Evolutionary conservation across 371 early-diverging fungal species (phyloP).

Genomic region (Coemansia sp.): DNA sequence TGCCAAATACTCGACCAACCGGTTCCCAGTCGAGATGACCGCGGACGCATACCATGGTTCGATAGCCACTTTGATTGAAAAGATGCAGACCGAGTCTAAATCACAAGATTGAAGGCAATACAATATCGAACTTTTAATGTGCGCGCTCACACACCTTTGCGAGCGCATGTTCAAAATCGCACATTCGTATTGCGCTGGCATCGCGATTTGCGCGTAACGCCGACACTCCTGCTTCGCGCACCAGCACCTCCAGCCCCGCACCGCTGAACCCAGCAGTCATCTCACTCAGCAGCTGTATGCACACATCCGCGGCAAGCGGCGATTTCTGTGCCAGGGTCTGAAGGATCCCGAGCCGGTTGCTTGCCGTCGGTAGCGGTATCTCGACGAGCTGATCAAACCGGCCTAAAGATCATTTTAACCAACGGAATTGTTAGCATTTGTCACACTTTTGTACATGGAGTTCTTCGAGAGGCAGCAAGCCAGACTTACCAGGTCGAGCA

Average conservation of each 20-base stretch:
- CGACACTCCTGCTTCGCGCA: slow-evolving; percentile 39
- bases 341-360: slow-evolving; percentile 32
- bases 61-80: slow-evolving; percentile 27
- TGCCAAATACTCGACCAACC: slow-evolving; percentile 36
- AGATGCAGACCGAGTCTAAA: slow-evolving; percentile 8
- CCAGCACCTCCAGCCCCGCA: slow-evolving; percentile 32
- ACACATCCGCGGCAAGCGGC: slow-evolving; percentile 24
- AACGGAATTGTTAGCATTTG: too few relatives aligned
- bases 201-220: slow-evolving; percentile 18
- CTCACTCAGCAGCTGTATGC: slow-evolving; percentile 15
- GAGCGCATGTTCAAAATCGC: slow-evolving; percentile 19
- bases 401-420: slow-evolving; percentile 13
- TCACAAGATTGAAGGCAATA: background rate
- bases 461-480: background rate
- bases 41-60: slow-evolving; percentile 26
- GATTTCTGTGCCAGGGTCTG: slow-evolving; percentile 22
- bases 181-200: slow-evolving; percentile 7
- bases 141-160: background rate
- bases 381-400: slow-evolving; percentile 45
- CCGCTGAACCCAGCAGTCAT: slow-evolving; percentile 33
- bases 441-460: background rate
- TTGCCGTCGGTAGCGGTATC: slow-evolving; percentile 17
- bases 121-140: too few relatives aligned
- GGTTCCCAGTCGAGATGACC: slow-evolving; percentile 44
- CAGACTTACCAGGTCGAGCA: slow-evolving; percentile 37